phyloP scores from a whole-genome alignment of 2,329 filamentous ascomycete species.

The Aspergillus udagawae region DNA sequence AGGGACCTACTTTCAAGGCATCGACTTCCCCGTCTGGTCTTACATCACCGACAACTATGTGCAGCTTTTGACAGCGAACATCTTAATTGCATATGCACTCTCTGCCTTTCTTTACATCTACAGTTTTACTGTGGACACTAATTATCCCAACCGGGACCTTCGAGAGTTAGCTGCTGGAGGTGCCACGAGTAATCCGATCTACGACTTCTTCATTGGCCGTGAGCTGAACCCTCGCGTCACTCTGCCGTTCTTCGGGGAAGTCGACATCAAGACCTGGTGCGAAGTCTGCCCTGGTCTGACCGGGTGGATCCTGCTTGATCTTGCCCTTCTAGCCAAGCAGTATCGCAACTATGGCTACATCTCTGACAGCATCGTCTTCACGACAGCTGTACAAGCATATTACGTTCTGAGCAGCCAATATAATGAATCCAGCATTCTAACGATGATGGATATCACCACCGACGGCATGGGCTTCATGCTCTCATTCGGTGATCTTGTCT shows the following conservation, averaged over 20 bases:
- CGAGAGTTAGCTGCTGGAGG: slow-evolving; percentile 78
- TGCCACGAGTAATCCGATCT: slow-evolving; percentile 73
- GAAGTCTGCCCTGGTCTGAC: slow-evolving; percentile 84
- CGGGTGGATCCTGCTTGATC: slow-evolving; percentile 78
- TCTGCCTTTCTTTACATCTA: slow-evolving; percentile 72
- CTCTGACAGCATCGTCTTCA: slow-evolving; percentile 76
- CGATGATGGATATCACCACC: slow-evolving; percentile 84
- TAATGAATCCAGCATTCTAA: slow-evolving; percentile 80
- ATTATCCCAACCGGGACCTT: slow-evolving; percentile 59
- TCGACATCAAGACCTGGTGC: slow-evolving; percentile 84
- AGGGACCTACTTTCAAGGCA: slow-evolving; percentile 69
- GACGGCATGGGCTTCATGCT: slow-evolving; percentile 95
- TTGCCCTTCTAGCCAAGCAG: slow-evolving; percentile 77
- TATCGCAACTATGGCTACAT: slow-evolving; percentile 76
- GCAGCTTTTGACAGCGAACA: slow-evolving; percentile 74
- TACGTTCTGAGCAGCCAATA: slow-evolving; percentile 79
- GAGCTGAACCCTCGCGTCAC: slow-evolving; percentile 81
- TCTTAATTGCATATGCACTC: slow-evolving; percentile 67
- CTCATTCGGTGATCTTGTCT: slow-evolving; percentile 80
- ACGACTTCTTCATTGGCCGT: slow-evolving; percentile 92
- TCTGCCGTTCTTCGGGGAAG: slow-evolving; percentile 50
- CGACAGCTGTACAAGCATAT: slow-evolving; percentile 68
- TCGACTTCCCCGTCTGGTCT: slow-evolving; percentile 78
- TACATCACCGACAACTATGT: slow-evolving; percentile 87
- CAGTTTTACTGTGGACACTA: slow-evolving; percentile 65